Base-by-base conservation (phyloP, 208 protist genomes). In the Angomonas ambiguus region DNA sequence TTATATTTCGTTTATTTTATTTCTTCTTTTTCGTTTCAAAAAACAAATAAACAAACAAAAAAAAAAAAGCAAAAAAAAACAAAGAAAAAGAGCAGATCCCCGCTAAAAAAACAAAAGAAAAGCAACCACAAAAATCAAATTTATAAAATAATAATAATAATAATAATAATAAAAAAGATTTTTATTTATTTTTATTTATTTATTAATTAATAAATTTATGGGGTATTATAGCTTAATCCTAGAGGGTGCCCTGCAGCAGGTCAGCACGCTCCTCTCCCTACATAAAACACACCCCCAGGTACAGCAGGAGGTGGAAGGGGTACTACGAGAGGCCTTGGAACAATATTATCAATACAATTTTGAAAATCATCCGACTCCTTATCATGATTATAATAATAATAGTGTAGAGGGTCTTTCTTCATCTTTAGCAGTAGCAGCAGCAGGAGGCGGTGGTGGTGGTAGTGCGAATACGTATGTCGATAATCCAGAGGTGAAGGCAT, bases 271-370 rank as follows among this genome's bases (percentile, higher is more conserved):
- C 33, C 79, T 95, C 20, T 65, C 62, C 28, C 78, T 95, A 48
- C 89, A 95, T 76, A 85, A 87, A 24, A 86, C 92, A 1, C 89
- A 95, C 57, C 85, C 86, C 20, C 83, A 93, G 60, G 89, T 95
- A n/a, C 82, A 75, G 31, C 56, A 38, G 5, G 89, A 95, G 63
- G 79, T 91, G 25, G 56, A 79, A n/a, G 75, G 82, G 24, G 74
- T 79, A 30, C 74, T 95, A 28, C 35, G 74, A 42, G 65, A 67
- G 1, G 76, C 92, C 6, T 63, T 92, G 30, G 68, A 76, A 22
- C 64, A 85, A 45, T 45, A 45, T 45, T 45, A 45, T 45, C 16
- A 8, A 16, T 45, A 45, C 16, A 45, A 45, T 45, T 45, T 45
- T 45, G 38, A 45, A n/a, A 45, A 62, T 75, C 2, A 24, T 31